Conservation (phyloP, 352 stramenopile species). For the Thalassiosira hispida region DNA sequence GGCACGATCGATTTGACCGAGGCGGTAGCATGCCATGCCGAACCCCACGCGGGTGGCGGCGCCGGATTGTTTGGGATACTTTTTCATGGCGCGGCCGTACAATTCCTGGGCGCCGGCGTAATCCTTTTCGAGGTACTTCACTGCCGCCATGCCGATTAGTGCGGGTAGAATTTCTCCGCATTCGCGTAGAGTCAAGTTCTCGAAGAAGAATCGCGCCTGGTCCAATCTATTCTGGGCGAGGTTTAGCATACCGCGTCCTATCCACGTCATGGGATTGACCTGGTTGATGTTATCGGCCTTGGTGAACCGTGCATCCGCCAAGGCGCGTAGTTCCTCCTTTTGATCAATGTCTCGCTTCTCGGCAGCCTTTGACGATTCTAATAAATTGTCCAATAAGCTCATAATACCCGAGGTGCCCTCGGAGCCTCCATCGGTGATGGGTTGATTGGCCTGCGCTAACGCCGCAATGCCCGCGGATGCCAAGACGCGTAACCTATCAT, state of each 20-base stretch:
- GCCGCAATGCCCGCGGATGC: slow-evolving; percentile 74
- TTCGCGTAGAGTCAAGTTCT: slow-evolving; percentile 74
- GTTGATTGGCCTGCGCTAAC: slow-evolving; percentile 57
- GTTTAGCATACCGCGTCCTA: slow-evolving; percentile 77
- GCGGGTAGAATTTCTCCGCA: slow-evolving; percentile 74
- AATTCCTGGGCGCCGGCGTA: slow-evolving; percentile 90
- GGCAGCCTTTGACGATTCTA: slow-evolving; percentile 16
- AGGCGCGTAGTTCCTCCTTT: slow-evolving; percentile 58
- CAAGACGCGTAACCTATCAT: slow-evolving; percentile 60
- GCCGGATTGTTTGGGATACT: slow-evolving; percentile 90
- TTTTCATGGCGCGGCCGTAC: slow-evolving; percentile 93
- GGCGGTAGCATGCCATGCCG: slow-evolving; percentile 94
- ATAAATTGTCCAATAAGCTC: background rate
- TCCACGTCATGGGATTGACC: slow-evolving; percentile 82
- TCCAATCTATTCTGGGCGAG: slow-evolving; percentile 58
- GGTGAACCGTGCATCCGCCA: slow-evolving; percentile 76
- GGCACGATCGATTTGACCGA: slow-evolving; percentile 87
- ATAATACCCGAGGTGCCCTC: background rate
- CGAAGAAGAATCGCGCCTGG: slow-evolving; percentile 83
- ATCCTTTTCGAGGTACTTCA: slow-evolving; percentile 71
- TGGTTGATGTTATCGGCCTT: slow-evolving; percentile 74
- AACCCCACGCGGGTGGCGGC: slow-evolving; percentile 94
- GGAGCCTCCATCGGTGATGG: slow-evolving; percentile 1
- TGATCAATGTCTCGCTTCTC: slow-evolving; percentile 25
- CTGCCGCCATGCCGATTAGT: slow-evolving; percentile 79